These are phyloP conservation scores for Phylloporus arenicola DNA, from an alignment of 768 basidiomycete genomes.

Conservation along the genomic window DNA sequence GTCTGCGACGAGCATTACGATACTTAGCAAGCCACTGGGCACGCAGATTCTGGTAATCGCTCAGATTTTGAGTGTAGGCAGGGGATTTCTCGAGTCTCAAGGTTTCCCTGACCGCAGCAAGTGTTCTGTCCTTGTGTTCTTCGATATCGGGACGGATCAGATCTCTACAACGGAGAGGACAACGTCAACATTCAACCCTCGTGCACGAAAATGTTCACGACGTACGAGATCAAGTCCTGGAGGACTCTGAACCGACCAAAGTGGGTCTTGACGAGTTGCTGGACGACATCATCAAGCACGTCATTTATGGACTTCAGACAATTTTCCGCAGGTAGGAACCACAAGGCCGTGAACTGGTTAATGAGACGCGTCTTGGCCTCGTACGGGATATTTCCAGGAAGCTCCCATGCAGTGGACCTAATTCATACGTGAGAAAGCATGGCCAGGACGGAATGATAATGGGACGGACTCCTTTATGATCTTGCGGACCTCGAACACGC, in stretches of 20 bases:
- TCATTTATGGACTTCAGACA: constrained; percentile 33
- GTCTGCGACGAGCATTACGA: constrained; percentile 8
- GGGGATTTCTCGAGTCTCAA: constrained; percentile 37
- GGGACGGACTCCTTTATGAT: constrained; percentile 32
- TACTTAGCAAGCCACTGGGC: constrained; percentile 25
- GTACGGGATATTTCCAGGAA: constrained; percentile 38
- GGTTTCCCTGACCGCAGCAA: constrained; percentile 27
- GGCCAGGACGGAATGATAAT: not conserved
- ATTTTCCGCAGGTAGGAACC: constrained; percentile 31
- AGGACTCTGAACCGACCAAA: constrained; percentile 41
- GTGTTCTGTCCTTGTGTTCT: constrained; percentile 21
- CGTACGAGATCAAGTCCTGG: constrained; percentile 33
- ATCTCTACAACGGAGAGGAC: constrained; percentile 16
- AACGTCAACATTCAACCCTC: not conserved
- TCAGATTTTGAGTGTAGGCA: constrained; percentile 34
- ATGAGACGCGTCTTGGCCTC: constrained; percentile 38
- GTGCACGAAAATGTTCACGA: not conserved
- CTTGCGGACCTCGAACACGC: constrained; percentile 31
- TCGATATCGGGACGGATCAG: constrained; percentile 27
- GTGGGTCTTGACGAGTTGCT: constrained; percentile 25
- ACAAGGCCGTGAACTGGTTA: constrained; percentile 28
- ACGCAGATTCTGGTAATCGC: constrained; percentile 18
- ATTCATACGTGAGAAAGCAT: not conserved
- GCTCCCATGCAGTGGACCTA: constrained; percentile 40
- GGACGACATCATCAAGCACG: constrained; percentile 28